Evolutionary conservation across 805 yeast genomes (phyloP), one percentile per base, ranked within the genome.

Genomic region (Candida cerambycidarum): DNA sequence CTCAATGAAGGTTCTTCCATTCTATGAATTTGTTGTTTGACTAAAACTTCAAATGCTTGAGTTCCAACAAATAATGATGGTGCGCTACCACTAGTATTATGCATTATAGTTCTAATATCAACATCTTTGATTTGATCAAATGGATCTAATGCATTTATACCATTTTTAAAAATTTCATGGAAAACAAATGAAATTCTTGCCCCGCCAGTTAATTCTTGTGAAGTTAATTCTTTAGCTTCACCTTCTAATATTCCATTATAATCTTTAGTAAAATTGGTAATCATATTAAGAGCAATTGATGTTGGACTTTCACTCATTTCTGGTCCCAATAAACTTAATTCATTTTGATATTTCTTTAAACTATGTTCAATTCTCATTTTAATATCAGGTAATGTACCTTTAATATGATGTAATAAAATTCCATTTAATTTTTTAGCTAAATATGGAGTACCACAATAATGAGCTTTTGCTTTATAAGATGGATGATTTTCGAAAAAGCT

Each of bases 371-470:
- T 86, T 65, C 92, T 83, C 64, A 85, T 78, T 67, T 89, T 93
- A 56, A 93, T 93, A 53, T 93, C 98, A 13, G 99, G 99, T 59
- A 70, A 62, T 31, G 67, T 62, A 46, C 70, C 60, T 54, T 65
- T 66, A 64, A 93, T 93, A 67, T 93, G 99, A 60, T 83, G 89
- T 67, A 89, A 75, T 55, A 93, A 76, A 54, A 93, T 88, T 32
- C 85, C 81, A 66, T 88, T 93, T 59, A 93, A 78, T 66, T 89
- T 88, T 62, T 89, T 86, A 40, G 98, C 97, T 60, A 93, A 74
- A 64, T 85, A 93, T 31, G 97, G 97, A n/a, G 99, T 93, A 64
- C 99, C 99, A 67, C 99, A 93, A 69, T 82, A 92, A 58, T 88
- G 95, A 6, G 97, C 92, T 62, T 92, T 93, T 24, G 93, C 84